A percentile compares a stretch with the other conserved stretches of the same genome.
phyloP scores from a whole-genome alignment of 208 protist genomes.

The Endotrypanum monterogeii region DNA sequence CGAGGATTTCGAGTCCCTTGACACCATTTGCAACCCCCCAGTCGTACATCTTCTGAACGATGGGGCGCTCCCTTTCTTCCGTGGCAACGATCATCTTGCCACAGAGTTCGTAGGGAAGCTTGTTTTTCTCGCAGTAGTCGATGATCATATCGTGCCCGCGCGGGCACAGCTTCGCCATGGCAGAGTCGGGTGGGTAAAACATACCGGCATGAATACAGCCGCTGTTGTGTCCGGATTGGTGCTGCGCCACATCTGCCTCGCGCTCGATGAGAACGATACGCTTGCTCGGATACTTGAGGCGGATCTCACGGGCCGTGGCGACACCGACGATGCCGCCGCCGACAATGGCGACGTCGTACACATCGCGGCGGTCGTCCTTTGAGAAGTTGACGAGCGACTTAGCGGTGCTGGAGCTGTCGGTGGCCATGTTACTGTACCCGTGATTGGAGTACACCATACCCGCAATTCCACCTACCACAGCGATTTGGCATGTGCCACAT shows the following conservation, averaged over 20 bases:
- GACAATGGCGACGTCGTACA: constrained; percentile 91
- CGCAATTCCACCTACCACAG: constrained; percentile 39
- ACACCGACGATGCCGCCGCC: constrained; percentile 90
- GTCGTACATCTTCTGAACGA: constrained; percentile 75
- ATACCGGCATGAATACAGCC: constrained; percentile 94
- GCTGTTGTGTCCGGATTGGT: constrained; percentile 92
- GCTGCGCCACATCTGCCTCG: constrained; percentile 83
- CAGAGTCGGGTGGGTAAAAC: constrained; percentile 83
- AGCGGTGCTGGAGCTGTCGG: constrained; percentile 27
- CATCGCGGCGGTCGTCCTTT: constrained; percentile 36
- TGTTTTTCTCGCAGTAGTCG: constrained; percentile 85
- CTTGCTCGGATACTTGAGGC: constrained; percentile 64
- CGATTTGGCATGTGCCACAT: constrained; percentile 36
- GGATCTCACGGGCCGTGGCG: constrained; percentile 76
- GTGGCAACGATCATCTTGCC: constrained; percentile 92
- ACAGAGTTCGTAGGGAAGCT: constrained; percentile 75
- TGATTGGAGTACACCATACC: constrained; percentile 54
- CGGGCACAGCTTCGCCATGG: constrained; percentile 86
- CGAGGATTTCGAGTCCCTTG: constrained; percentile 66
- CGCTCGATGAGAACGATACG: constrained; percentile 85
- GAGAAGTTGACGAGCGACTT: constrained; percentile 51
- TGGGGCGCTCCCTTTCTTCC: constrained; percentile 47
- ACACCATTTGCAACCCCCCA: constrained; percentile 88
- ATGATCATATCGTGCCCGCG: constrained; percentile 84
- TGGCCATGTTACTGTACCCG: constrained; percentile 44